These are phyloP conservation scores for Kodamaea arcana DNA, from an alignment of 1,139 yeast genomes.

Conservation along the genomic window DNA sequence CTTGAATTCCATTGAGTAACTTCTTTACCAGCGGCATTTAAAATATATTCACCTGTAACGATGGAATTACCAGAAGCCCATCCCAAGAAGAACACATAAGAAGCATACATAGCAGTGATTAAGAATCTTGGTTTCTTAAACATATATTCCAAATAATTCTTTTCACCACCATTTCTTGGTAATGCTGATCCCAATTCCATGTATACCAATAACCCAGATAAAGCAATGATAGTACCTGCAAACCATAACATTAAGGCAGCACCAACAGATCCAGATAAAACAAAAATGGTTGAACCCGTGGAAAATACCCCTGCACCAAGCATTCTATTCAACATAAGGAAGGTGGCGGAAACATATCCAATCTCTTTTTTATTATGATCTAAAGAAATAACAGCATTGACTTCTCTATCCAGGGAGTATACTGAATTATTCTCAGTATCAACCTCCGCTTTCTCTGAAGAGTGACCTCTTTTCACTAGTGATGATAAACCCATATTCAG, in stretches of 20 bases:
- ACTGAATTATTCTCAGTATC: constrained; percentile 13
- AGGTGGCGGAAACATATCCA: constrained; percentile 66
- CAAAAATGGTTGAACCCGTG: constrained; percentile 73
- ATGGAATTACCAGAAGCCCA: constrained; percentile 80
- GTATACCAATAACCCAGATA: constrained; percentile 70
- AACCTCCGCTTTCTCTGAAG: constrained; percentile 11
- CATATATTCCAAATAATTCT: constrained; percentile 73
- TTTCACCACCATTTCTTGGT: constrained; percentile 87
- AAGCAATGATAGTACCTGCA: constrained; percentile 69
- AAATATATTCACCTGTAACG: constrained; percentile 46
- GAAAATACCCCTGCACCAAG: constrained; percentile 88
- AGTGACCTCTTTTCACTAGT: constrained; percentile 8
- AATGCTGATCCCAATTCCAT: constrained; percentile 83
- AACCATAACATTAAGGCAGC: constrained; percentile 71
- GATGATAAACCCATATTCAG: constrained; percentile 13
- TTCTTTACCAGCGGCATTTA: constrained; percentile 69
- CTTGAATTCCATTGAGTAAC: constrained; percentile 73
- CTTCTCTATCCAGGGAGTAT: constrained; percentile 21
- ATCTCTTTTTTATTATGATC: constrained; percentile 54
- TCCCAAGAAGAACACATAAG: constrained; percentile 72
- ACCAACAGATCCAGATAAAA: constrained; percentile 72
- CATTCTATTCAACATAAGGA: constrained; percentile 73
- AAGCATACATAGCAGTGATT: constrained; percentile 69
- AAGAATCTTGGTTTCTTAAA: constrained; percentile 66
- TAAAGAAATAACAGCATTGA: constrained; percentile 36